Conservation (phyloP, 2,329 filamentous ascomycete genomes). For the Hypoxylon rubiginosum region DNA sequence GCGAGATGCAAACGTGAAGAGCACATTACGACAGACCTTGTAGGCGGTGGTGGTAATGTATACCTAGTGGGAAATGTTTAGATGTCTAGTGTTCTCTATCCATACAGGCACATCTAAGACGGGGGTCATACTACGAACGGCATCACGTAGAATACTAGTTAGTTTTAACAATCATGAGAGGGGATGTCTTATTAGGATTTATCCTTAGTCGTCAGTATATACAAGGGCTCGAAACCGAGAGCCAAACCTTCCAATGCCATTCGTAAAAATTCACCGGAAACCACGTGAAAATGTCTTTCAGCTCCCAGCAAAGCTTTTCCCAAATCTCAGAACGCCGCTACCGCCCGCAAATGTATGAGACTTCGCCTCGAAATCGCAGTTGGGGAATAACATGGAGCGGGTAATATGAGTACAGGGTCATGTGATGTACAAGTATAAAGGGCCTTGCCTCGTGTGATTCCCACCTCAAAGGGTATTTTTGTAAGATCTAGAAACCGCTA, state of each 20-base stretch:
- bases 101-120: neutral
- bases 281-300: constrained; percentile 46
- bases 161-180: constrained; percentile 59
- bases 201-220: constrained; percentile 53
- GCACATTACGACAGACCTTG: constrained; percentile 6
- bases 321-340: constrained; percentile 53
- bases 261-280: constrained; percentile 63
- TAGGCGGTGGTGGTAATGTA: too few species aligned
- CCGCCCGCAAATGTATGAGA: constrained; percentile 53
- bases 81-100: neutral
- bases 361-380: constrained; percentile 51
- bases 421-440: constrained; percentile 58
- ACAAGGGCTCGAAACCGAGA: constrained; percentile 59
- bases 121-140: neutral
- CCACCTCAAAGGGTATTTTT: constrained; percentile 43
- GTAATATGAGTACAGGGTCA: constrained; percentile 64
- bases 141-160: neutral
- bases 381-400: constrained; percentile 51
- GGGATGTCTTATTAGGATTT: constrained; percentile 70
- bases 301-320: constrained; percentile 47
- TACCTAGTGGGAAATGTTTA: too few species aligned
- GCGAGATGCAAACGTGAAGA: constrained; percentile 22
- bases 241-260: constrained; percentile 57
- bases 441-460: constrained; percentile 54
- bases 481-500: constrained; percentile 14